Percentiles rank a stretch among this genome's conserved stretches.
These are phyloP conservation scores for Cephalotrichum gorgonifer DNA, from an alignment of 2,329 filamentous ascomycete genomes.

Conservation along the genomic window DNA sequence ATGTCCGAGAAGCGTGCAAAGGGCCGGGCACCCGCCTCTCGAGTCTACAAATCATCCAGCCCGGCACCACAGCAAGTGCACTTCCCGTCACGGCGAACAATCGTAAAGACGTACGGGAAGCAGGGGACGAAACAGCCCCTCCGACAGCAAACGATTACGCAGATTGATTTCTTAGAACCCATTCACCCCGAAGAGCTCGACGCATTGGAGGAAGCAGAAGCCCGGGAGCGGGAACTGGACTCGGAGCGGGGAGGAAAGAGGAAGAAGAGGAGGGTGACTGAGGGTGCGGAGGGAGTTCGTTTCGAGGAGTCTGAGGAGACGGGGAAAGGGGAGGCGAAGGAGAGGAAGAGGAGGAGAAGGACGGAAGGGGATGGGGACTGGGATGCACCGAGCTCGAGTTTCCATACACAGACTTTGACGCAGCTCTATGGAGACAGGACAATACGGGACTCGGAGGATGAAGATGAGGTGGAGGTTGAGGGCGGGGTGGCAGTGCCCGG, in stretches of 20 bases:
- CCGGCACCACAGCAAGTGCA: constrained; percentile 25
- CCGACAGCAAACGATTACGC: constrained; percentile 31
- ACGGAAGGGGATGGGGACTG: constrained; percentile 18
- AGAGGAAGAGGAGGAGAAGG: constrained; percentile 12
- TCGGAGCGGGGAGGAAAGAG: constrained; percentile 8
- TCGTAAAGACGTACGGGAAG: constrained; percentile 23
- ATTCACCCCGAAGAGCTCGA: constrained; percentile 15
- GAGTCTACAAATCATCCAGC: constrained; percentile 26
- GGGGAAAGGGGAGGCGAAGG: neutral
- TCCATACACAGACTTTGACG: constrained; percentile 31
- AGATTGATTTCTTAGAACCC: constrained; percentile 27
- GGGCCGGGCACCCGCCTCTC: constrained; percentile 20
- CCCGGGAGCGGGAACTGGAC: neutral
- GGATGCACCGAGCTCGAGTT: constrained; percentile 16
- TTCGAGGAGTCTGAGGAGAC: constrained; percentile 8
- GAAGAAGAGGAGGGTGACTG: constrained; percentile 13
- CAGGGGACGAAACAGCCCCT: constrained; percentile 11
- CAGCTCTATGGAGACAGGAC: constrained; percentile 19
- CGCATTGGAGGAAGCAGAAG: constrained; percentile 12
- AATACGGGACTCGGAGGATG: constrained; percentile 29
- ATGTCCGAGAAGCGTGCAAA: constrained; percentile 25
- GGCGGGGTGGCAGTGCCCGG: neutral
- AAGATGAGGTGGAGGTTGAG: constrained; percentile 14
- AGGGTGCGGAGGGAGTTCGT: constrained; percentile 3
- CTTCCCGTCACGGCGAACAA: constrained; percentile 24